Evolutionary conservation across 768 basidiomycete genomes (phyloP).

Genomic region (Clavulina sp.): DNA sequence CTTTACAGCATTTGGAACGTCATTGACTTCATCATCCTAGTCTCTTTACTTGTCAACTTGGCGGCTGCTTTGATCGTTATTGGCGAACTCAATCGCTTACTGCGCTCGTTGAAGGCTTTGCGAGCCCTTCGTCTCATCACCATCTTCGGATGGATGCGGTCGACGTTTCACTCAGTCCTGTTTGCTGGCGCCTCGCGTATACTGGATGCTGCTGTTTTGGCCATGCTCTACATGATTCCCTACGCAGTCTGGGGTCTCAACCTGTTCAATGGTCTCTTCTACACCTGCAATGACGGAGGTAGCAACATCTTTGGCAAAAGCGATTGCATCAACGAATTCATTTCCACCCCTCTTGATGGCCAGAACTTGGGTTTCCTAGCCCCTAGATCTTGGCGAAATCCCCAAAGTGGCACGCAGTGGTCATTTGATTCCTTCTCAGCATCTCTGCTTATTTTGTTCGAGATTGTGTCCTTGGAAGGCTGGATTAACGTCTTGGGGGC

Average conservation of each 20-base stretch:
- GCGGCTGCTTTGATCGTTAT: constrained; percentile 54
- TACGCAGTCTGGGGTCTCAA: constrained; percentile 90
- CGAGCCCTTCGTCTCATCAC: constrained; percentile 82
- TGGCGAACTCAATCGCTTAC: constrained; percentile 64
- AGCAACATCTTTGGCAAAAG: constrained; percentile 26
- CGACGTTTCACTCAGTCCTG: constrained; percentile 72
- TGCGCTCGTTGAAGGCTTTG: constrained; percentile 72
- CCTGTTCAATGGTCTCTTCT: constrained; percentile 76
- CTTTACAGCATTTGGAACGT: constrained; percentile 83
- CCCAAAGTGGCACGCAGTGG: constrained; percentile 65
- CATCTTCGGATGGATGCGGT: constrained; percentile 68
- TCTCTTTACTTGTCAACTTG: constrained; percentile 57
- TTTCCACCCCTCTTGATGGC: constrained; percentile 34
- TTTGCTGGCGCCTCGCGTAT: constrained; percentile 74
- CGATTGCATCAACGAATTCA: constrained; percentile 62
- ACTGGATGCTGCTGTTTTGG: constrained; percentile 74
- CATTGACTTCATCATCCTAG: constrained; percentile 73
- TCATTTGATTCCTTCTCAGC: constrained; percentile 77
- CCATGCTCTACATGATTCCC: constrained; percentile 81
- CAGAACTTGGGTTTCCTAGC: constrained; percentile 42
- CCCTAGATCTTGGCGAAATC: constrained; percentile 82
- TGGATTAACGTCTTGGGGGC: constrained; percentile 89
- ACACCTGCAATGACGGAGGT: constrained; percentile 56
- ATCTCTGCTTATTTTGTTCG: constrained; percentile 81
- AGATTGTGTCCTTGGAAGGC: constrained; percentile 89